These are phyloP conservation scores for Candida xiaguanensis DNA, from an alignment of 805 yeast species.

Conservation along the genomic window DNA sequence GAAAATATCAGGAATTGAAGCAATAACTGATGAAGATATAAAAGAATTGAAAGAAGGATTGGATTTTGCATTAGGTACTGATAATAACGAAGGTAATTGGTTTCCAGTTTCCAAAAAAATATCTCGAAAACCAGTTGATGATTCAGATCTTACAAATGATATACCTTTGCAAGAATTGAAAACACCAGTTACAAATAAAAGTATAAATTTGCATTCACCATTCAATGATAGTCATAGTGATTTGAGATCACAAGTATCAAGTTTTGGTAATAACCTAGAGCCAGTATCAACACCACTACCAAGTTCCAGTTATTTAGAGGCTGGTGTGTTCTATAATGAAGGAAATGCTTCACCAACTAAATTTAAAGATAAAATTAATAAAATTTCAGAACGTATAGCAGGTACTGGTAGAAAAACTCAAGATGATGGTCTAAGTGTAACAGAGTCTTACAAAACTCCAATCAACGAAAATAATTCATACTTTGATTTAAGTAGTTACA, in stretches of 20 bases:
- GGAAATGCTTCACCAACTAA: slow-evolving; percentile 18
- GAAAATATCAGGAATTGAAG: not conserved
- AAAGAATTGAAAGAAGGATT: slow-evolving; percentile 32
- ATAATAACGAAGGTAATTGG: slow-evolving; percentile 24
- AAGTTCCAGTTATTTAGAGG: slow-evolving; percentile 15
- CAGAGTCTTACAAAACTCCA: slow-evolving; percentile 7
- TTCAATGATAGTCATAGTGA: slow-evolving; percentile 4
- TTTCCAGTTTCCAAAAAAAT: slow-evolving; percentile 18
- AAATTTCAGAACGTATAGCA: slow-evolving; percentile 34
- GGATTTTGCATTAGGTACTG: slow-evolving; percentile 30
- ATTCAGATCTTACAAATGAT: slow-evolving; percentile 12
- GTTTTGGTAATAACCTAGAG: not conserved
- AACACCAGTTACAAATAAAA: not conserved
- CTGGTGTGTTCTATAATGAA: slow-evolving; percentile 13
- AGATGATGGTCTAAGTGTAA: slow-evolving; percentile 1
- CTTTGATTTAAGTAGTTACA: not conserved
- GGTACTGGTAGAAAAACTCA: slow-evolving; percentile 20
- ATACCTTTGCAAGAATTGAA: slow-evolving; percentile 16
- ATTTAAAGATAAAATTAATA: slow-evolving; percentile 21
- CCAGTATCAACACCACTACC: not conserved
- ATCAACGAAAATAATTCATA: slow-evolving; percentile 4
- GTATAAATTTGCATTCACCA: not conserved
- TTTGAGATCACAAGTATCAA: not conserved
- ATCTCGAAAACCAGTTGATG: not conserved
- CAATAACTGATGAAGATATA: slow-evolving; percentile 21